Percentiles rank a stretch among this genome's conserved stretches.
Conservation (phyloP, 2,329 filamentous ascomycete genomes). For the Colletotrichum nymphaeae region DNA sequence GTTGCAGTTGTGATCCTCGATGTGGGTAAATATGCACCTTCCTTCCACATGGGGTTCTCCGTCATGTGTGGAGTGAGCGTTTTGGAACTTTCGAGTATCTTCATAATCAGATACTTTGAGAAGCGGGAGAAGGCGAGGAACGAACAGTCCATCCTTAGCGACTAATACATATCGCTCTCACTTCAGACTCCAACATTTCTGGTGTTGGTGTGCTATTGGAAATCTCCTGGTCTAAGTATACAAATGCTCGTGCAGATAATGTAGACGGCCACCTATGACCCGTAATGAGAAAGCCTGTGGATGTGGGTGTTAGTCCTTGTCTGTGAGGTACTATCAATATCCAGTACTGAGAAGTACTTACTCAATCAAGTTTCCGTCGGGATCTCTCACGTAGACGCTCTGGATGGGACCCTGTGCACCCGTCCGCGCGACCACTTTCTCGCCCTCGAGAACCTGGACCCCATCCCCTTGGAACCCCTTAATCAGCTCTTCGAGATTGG, state of each 20-base stretch:
- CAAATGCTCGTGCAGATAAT: too few relatives aligned
- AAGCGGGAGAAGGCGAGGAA: not conserved
- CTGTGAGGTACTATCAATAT: not conserved
- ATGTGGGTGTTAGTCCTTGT: not conserved
- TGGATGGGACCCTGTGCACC: conserved; percentile 65
- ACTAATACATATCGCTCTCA: not conserved
- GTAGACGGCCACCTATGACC: too few relatives aligned
- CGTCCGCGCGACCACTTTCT: conserved; percentile 62
- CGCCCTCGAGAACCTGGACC: conserved; percentile 62
- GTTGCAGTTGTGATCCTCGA: not conserved
- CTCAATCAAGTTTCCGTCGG: conserved; percentile 73
- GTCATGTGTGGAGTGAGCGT: not conserved
- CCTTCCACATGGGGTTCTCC: not conserved
- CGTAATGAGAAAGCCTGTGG: conserved; percentile 10
- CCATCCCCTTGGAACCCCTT: conserved; percentile 52
- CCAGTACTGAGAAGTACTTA: conserved; percentile 47
- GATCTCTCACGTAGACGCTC: conserved; percentile 71
- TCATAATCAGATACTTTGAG: not conserved
- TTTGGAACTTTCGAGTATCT: not conserved
- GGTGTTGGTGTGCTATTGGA: not conserved
- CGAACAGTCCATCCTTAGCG: not conserved
- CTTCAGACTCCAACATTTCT: not conserved
- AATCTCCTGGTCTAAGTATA: not conserved
- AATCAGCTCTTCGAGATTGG: conserved; percentile 58
- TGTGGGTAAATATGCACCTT: not conserved